Base-by-base conservation (phyloP, 768 basidiomycete genomes). In the Leccinum boreale region DNA sequence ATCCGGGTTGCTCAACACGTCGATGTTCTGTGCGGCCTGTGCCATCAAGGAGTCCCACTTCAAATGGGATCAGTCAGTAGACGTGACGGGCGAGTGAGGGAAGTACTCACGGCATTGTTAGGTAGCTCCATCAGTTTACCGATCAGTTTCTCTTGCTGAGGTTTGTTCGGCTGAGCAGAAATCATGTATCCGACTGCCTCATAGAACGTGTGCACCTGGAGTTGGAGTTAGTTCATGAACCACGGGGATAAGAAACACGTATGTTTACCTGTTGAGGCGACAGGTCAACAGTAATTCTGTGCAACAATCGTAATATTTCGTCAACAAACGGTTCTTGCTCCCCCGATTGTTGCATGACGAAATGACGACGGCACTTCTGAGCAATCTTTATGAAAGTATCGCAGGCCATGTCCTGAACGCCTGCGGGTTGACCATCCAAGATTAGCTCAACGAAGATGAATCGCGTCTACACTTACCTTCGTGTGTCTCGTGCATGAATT, bases 301-400 rank as follows among this genome's bases (percentile, higher is more conserved):
- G 94, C 50, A 99, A 78, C 33, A 89, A 79, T 55, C 94, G 86
- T 50, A 99, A 75, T 58, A 99, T 98, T 74, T 99, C 97, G 66
- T 98, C 95, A 47, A 99, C 90, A 73, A 98, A 99, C 2, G 97
- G 97, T 69, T 99, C 97, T 54, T 85, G 85, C 74, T 99, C 97
- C 58, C 94, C 94, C 9, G 94, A 89, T 73, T 99, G 97, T 69
- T 95, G 93, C 90, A 98, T 94, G 58, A 99, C 94, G 66, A 99
- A 99, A 74, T 99, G 97, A 54, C 96, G 83, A 44, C 94, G 83
- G 72, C 95, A 98, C 74, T 98, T 99, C 73, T 99, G 97, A 23
- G 97, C 94, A 65, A 99, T 99, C 77, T 98, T 99, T 79, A 99
- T 98, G 76, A 99, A 99, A 0, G 97, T 99, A 72, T 99, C 97